phyloP scores from a whole-genome alignment of 192 early-diverging fungal species.

The Linnemannia zychae region DNA sequence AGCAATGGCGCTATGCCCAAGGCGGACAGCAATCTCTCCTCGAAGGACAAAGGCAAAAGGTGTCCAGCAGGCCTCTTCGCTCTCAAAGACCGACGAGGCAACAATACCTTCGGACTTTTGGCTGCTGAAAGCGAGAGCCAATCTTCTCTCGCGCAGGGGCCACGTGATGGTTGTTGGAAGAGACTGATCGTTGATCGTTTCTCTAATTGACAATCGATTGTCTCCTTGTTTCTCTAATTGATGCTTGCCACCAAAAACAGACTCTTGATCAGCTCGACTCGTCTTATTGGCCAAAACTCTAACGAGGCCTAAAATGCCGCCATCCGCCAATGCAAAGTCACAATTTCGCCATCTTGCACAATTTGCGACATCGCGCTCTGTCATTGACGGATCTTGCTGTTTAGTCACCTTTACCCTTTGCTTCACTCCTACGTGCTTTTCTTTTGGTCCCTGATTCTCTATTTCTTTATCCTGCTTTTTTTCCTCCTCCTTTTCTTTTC shows the following conservation, averaged over 20 bases:
- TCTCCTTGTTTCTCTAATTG: neutral
- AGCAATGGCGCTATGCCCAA: neutral
- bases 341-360: neutral
- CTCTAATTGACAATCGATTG: neutral
- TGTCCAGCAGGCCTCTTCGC: neutral
- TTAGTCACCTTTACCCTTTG: neutral
- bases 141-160: neutral
- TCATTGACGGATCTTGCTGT: neutral
- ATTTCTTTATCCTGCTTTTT: neutral
- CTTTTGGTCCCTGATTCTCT: neutral
- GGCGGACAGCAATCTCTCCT: neutral
- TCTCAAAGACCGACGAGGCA: conserved; percentile 1
- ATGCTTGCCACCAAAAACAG: neutral
- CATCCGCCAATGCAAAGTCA: conserved; percentile 1
- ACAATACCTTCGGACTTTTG: neutral
- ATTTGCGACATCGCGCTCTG: neutral
- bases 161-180: conserved; percentile 15
- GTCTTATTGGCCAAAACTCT: neutral
- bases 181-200: neutral
- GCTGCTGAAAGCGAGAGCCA: neutral
- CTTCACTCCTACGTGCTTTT: neutral
- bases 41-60: neutral
- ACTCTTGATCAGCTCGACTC: neutral
- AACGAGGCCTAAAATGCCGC: neutral
- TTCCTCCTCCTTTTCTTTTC: neutral